Percentiles rank a stretch among this genome's conserved stretches.
phyloP scores from a whole-genome alignment of 768 basidiomycete genomes.

The Boletus edulis region DNA sequence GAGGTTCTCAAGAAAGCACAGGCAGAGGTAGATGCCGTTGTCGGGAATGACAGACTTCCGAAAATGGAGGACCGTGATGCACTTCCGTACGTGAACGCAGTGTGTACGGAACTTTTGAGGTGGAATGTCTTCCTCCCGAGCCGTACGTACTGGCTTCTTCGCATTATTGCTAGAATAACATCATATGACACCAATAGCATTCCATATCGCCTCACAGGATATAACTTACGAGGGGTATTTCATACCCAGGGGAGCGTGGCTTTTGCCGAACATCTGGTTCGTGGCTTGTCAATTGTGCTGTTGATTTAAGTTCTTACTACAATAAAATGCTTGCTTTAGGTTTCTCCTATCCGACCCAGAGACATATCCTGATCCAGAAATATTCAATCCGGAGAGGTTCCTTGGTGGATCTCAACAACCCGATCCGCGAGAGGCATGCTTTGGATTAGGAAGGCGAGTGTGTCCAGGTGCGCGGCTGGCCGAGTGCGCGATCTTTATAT shows the following conservation, averaged over 20 bases:
- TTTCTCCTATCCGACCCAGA: neutral
- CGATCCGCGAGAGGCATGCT: constrained; percentile 3
- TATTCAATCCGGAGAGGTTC: constrained; percentile 9
- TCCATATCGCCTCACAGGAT: neutral
- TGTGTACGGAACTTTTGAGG: constrained; percentile 12
- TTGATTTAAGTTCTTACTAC: neutral
- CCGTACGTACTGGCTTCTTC: neutral
- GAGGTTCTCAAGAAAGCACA: constrained; percentile 7
- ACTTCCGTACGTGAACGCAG: constrained; percentile 10
- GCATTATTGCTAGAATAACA: neutral
- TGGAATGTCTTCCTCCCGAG: neutral
- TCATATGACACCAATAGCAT: neutral
- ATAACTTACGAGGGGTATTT: constrained; percentile 12
- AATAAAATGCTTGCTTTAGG: neutral
- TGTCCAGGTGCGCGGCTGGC: constrained; percentile 5
- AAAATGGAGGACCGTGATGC: constrained; percentile 5
- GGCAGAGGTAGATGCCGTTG: constrained; percentile 7
- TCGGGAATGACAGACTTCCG: constrained; percentile 11
- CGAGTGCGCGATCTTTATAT: neutral
- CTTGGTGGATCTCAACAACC: neutral
- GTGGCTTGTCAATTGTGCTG: neutral
- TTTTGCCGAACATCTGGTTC: constrained; percentile 7
- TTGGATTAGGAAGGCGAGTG: constrained; percentile 9
- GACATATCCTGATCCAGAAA: neutral
- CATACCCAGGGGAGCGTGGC: constrained; percentile 18